phyloP scores from a whole-genome alignment of 768 basidiomycete species.

The Lactifluus rugatus region DNA sequence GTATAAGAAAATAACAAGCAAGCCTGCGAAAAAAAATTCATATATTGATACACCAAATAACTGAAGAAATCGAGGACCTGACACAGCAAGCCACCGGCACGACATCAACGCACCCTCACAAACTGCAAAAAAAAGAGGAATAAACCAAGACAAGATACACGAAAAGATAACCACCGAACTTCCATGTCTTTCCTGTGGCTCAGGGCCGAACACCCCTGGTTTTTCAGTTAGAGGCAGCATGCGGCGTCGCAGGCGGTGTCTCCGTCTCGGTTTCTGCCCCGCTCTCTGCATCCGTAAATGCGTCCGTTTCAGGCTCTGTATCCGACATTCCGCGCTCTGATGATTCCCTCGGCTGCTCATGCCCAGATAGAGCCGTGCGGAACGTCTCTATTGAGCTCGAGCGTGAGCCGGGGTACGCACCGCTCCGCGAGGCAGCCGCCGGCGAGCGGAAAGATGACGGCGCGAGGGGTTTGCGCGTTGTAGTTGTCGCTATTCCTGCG shows the following conservation, averaged over 20 bases:
- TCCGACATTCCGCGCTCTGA: neutral
- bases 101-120: too few relatives aligned
- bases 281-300: conserved; percentile 7
- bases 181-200: neutral
- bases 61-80: neutral
- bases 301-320: conserved; percentile 3
- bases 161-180: neutral
- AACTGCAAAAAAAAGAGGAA: neutral
- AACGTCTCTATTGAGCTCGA: conserved; percentile 15
- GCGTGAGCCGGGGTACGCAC: conserved; percentile 2
- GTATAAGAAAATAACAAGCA: neutral
- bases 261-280: neutral
- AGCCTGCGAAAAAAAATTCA: neutral
- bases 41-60: neutral
- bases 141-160: neutral
- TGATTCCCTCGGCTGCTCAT: neutral
- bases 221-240: too few relatives aligned
- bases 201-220: neutral
- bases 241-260: neutral
- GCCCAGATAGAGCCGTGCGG: conserved; percentile 3
- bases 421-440: neutral
- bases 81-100: neutral
- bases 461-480: neutral
- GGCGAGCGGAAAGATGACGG: conserved; percentile 20
- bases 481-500: neutral